Evolutionary conservation across 306 rosid genomes (phyloP).

Genomic region (Arachis stenosperma): DNA sequence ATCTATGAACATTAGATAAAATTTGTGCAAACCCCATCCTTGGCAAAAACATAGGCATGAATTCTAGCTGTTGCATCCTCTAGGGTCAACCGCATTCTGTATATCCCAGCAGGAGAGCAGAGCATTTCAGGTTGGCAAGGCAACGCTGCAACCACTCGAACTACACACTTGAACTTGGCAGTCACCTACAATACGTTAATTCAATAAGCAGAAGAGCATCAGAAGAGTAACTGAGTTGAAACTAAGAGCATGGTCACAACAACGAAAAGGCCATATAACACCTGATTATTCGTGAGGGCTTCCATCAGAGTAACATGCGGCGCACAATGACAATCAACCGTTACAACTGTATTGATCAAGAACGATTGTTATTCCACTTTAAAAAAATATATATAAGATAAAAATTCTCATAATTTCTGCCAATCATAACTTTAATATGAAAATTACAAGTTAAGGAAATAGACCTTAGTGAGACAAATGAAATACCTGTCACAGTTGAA

Average conservation of each 20-base stretch:
- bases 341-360: constrained; percentile 41
- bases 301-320: constrained; percentile 57
- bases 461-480: constrained; percentile 19
- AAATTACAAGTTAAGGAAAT: neutral
- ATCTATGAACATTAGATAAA: neutral
- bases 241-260: neutral
- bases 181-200: constrained; percentile 53
- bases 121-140: constrained; percentile 54
- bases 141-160: constrained; percentile 56
- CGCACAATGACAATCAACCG: constrained; percentile 39
- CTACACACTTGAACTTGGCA: constrained; percentile 62
- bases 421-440: neutral
- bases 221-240: neutral
- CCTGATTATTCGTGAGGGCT: constrained; percentile 61
- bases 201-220: constrained; percentile 3
- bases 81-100: constrained; percentile 57
- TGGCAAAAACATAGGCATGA: constrained; percentile 55
- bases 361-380: constrained; percentile 2
- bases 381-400: too few relatives aligned
- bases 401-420: constrained; percentile 2
- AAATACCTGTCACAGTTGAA: constrained; percentile 59
- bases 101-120: constrained; percentile 40
- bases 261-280: constrained; percentile 34
- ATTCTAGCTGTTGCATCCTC: constrained; percentile 88
- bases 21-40: constrained; percentile 65